These are phyloP conservation scores for Coriaria nepalensis DNA, from an alignment of 306 rosid genomes.

Conservation along the genomic window DNA sequence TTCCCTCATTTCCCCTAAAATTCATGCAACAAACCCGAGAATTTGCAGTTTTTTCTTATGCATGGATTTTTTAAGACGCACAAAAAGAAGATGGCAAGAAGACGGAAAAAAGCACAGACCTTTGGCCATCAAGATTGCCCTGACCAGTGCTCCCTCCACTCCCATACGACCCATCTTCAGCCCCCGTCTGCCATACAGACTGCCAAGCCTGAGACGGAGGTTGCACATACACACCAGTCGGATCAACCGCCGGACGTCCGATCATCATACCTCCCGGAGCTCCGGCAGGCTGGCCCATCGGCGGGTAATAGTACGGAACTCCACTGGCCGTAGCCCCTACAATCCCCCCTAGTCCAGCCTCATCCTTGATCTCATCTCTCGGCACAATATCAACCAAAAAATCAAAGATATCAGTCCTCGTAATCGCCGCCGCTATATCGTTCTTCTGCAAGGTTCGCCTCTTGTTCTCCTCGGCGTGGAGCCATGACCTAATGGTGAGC, in stretches of 20 bases:
- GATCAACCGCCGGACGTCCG: conserved; percentile 81
- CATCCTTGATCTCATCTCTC: conserved; percentile 88
- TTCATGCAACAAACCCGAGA: neutral
- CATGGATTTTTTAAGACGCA: neutral
- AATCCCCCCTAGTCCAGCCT: conserved; percentile 34
- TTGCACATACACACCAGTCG: conserved; percentile 66
- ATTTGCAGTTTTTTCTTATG: neutral
- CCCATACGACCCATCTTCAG: conserved; percentile 57
- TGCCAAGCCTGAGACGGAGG: conserved; percentile 99
- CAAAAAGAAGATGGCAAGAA: neutral
- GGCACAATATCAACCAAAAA: conserved; percentile 90
- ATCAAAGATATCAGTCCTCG: conserved; percentile 85
- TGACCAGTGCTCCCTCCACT: conserved; percentile 52
- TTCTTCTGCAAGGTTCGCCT: conserved; percentile 88
- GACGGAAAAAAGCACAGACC: conserved; percentile 25
- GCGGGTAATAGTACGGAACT: conserved; percentile 75
- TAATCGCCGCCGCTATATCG: conserved; percentile 85
- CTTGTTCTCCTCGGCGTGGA: conserved; percentile 98
- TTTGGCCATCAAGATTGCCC: conserved; percentile 67
- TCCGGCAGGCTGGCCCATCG: conserved; percentile 77
- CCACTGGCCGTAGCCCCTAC: conserved; percentile 71
- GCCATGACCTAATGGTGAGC: conserved; percentile 95
- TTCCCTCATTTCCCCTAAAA: too few species aligned
- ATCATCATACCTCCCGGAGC: conserved; percentile 61
- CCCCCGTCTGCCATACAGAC: conserved; percentile 69